Percentiles rank a stretch among this genome's conserved stretches.
Conservation (phyloP, 1,139 yeast species). For the Yamadazyma taylorii region DNA sequence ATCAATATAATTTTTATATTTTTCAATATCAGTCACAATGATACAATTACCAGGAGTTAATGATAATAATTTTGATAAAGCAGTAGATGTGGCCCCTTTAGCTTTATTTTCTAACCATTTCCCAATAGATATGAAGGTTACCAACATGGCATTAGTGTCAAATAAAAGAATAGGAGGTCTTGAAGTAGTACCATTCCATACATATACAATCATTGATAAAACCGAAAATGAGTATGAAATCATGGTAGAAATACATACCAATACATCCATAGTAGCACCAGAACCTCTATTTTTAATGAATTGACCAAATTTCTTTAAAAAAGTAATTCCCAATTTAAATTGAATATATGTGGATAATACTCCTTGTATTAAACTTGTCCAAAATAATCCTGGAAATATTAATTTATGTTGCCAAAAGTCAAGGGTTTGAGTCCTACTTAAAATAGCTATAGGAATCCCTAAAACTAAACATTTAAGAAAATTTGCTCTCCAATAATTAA, state of each 20-base stretch:
- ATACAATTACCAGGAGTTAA: constrained; percentile 78
- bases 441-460: constrained; percentile 64
- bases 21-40: constrained; percentile 47
- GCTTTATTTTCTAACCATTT: constrained; percentile 91
- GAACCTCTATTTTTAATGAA: constrained; percentile 63
- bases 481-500: constrained; percentile 63
- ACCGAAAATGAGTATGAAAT: constrained; percentile 77
- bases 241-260: constrained; percentile 80
- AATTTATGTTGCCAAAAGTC: constrained; percentile 25
- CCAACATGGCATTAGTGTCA: constrained; percentile 85
- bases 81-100: constrained; percentile 89
- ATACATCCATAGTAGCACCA: constrained; percentile 91
- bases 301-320: constrained; percentile 61
- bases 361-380: constrained; percentile 63
- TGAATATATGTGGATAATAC: constrained; percentile 66
- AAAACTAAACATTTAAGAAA: constrained; percentile 51
- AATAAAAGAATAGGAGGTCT: constrained; percentile 71
- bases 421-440: constrained; percentile 51
- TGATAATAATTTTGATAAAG: constrained; percentile 76
- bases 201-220: constrained; percentile 51
- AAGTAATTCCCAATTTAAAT: constrained; percentile 62
- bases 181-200: constrained; percentile 34
- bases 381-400: constrained; percentile 53
- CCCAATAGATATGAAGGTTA: constrained; percentile 82
- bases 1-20: constrained; percentile 22